phyloP scores from a whole-genome alignment of 1,284 basidiomycete species.

The Ustilago shanxiensis region DNA sequence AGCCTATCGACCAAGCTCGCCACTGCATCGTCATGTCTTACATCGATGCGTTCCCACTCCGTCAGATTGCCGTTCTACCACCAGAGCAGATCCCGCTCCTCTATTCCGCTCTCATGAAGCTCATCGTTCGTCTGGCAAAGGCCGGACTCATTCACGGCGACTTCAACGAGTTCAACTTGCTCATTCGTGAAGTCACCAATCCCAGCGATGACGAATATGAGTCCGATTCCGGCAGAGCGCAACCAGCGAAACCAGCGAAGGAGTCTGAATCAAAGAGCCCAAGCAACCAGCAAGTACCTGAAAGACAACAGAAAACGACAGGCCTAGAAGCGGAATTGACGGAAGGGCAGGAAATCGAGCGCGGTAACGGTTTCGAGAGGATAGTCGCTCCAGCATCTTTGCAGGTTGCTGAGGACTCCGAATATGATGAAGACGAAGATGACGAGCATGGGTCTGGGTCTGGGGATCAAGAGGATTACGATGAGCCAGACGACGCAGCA shows the following conservation, averaged over 20 bases:
- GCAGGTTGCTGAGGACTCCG: conserved; percentile 20
- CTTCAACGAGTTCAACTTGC: conserved; percentile 99
- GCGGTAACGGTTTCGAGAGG: conserved; percentile 63
- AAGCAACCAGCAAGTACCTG: neutral
- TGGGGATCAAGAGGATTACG: conserved; percentile 42
- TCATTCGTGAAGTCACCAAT: conserved; percentile 76
- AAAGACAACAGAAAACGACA: neutral
- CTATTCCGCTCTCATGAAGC: conserved; percentile 92
- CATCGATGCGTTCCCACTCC: conserved; percentile 95
- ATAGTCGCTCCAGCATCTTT: conserved; percentile 36
- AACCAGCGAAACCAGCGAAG: conserved; percentile 15
- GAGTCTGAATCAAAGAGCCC: conserved; percentile 17
- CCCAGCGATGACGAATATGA: conserved; percentile 33
- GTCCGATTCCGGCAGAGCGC: conserved; percentile 22
- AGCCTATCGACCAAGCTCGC: conserved; percentile 91
- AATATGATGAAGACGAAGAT: conserved; percentile 12
- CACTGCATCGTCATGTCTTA: conserved; percentile 97
- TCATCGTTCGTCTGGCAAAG: conserved; percentile 92
- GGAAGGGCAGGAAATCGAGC: conserved; percentile 49
- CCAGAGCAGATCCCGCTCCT: conserved; percentile 81
- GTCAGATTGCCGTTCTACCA: conserved; percentile 86
- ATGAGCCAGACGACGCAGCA: conserved; percentile 73
- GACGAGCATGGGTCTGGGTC: too few relatives aligned
- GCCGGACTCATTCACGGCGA: conserved; percentile 97
- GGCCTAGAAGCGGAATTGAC: conserved; percentile 19